phyloP scores from a whole-genome alignment of 1,139 yeast species.

The Protomyces lactucae-debilis region DNA sequence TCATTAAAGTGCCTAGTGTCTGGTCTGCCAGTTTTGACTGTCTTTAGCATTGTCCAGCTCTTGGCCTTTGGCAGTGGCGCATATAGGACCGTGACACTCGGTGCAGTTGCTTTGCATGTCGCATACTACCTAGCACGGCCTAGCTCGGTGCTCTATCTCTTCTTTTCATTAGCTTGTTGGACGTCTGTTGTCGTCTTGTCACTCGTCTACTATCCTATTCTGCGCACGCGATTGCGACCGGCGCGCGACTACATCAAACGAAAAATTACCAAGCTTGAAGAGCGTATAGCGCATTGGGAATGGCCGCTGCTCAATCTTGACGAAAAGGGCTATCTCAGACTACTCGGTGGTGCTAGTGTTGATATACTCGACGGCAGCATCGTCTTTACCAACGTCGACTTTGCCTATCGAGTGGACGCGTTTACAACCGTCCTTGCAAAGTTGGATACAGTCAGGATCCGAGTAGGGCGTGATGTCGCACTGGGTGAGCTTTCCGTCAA shows the following conservation, averaged over 20 bases:
- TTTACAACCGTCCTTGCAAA: conserved; percentile 9
- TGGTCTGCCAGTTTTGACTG: conserved; percentile 12
- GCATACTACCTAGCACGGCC: conserved; percentile 5
- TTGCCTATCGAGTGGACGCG: conserved; percentile 7
- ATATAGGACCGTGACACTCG: not conserved
- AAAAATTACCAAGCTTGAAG: not conserved
- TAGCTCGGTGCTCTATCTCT: not conserved
- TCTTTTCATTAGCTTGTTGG: not conserved
- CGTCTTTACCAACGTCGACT: conserved; percentile 7
- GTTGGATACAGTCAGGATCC: conserved; percentile 6
- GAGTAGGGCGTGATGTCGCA: conserved; percentile 6
- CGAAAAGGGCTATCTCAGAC: conserved; percentile 8
- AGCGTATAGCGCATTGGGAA: not conserved
- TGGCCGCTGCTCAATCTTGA: conserved; percentile 21
- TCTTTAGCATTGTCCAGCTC: not conserved
- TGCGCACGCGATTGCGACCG: not conserved
- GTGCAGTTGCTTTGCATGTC: not conserved
- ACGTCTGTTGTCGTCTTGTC: not conserved
- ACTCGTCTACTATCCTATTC: not conserved
- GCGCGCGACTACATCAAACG: not conserved
- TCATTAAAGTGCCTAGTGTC: conserved; percentile 1
- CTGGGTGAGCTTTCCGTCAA: conserved; percentile 6
- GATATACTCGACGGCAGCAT: conserved; percentile 7
- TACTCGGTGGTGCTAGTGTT: conserved; percentile 2
- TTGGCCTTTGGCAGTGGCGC: not conserved